A percentile compares a stretch with the other conserved stretches of the same genome.
Conservation (phyloP, 2,329 filamentous ascomycete genomes). For the Arthroderma sp. region DNA sequence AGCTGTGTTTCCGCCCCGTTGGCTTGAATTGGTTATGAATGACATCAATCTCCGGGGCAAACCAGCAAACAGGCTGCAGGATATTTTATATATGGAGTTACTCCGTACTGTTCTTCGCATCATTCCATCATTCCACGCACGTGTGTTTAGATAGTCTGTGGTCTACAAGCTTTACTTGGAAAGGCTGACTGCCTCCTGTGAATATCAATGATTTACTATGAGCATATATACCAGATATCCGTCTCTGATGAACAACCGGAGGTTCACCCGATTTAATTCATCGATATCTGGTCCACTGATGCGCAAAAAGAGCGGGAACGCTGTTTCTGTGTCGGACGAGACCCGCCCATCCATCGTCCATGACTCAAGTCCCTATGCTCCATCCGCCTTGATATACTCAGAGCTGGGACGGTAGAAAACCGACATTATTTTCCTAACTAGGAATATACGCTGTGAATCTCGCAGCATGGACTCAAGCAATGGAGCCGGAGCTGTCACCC, state of each 20-base stretch:
- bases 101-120: too few species aligned
- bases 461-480: not conserved
- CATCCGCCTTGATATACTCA: not conserved
- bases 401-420: not conserved
- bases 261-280: not conserved
- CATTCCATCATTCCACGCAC: not conserved
- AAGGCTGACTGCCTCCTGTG: not conserved
- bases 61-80: not conserved
- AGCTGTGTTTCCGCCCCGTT: not conserved
- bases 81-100: too few species aligned
- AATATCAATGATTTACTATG: not conserved
- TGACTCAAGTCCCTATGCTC: not conserved
- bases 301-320: not conserved
- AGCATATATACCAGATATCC: not conserved
- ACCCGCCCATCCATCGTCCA: not conserved
- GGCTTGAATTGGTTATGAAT: not conserved
- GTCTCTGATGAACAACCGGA: not conserved
- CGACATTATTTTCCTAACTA: not conserved
- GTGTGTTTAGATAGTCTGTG: not conserved
- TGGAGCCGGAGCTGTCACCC: not conserved
- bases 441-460: not conserved
- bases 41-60: not conserved
- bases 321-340: not conserved
- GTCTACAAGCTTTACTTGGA: not conserved
- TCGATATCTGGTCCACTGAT: not conserved